A percentile compares a stretch with the other conserved stretches of the same genome.
Conservation (phyloP, 2,329 filamentous ascomycete genomes). For the Ceratocystis lukuohia region DNA sequence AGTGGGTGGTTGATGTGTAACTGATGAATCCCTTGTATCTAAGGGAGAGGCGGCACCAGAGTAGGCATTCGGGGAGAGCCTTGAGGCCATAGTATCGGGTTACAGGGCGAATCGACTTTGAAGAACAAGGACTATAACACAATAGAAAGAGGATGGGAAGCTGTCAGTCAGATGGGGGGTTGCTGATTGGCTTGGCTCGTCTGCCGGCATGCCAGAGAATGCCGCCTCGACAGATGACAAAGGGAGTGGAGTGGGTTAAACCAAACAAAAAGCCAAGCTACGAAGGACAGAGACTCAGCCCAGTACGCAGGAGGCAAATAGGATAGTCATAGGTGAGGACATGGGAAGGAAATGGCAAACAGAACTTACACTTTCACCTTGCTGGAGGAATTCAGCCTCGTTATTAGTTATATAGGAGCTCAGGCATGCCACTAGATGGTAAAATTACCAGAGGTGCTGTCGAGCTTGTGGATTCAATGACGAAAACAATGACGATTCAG, state of each 20-base stretch:
- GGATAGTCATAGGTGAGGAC: not conserved
- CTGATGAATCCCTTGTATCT: slow-evolving; percentile 36
- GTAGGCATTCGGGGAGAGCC: slow-evolving; percentile 10
- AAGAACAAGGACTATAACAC: not conserved
- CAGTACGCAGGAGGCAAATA: not conserved
- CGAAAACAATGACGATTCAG: not conserved
- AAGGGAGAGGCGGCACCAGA: slow-evolving; percentile 26
- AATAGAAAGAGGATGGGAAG: not conserved
- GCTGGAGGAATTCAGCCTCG: slow-evolving; percentile 11
- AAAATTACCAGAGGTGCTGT: not conserved
- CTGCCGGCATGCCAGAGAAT: not conserved
- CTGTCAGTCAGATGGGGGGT: not conserved
- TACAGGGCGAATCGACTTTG: not conserved
- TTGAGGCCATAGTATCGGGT: slow-evolving; percentile 15
- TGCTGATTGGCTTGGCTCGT: not conserved
- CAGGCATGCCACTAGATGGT: slow-evolving; percentile 1
- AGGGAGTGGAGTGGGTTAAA: not conserved
- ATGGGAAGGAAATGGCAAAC: not conserved
- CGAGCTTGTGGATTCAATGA: not conserved
- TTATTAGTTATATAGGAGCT: not conserved
- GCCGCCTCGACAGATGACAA: slow-evolving; percentile 10
- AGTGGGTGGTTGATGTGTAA: slow-evolving; percentile 30
- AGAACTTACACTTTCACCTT: not conserved
- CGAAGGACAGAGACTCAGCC: not conserved
- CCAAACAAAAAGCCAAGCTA: not conserved